phyloP scores from a whole-genome alignment of 768 basidiomycete species.

The Mycena epipterygia region DNA sequence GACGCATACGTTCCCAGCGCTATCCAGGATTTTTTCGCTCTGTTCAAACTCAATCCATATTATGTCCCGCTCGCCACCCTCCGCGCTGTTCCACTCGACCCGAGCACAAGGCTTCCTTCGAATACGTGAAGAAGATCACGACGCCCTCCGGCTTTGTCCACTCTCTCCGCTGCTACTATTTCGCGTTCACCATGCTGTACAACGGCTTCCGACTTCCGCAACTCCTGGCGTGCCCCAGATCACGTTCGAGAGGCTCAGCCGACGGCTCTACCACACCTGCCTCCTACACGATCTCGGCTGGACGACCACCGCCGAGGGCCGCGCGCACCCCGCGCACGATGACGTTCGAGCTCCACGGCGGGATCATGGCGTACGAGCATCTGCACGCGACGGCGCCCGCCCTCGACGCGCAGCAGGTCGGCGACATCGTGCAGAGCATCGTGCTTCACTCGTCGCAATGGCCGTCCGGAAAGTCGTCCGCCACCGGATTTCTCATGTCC shows the following conservation, averaged over 20 bases:
- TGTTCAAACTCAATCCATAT: constrained; percentile 12
- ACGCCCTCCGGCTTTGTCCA: constrained; percentile 32
- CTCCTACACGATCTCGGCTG: constrained; percentile 22
- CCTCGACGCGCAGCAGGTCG: not conserved
- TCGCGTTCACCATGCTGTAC: constrained; percentile 26
- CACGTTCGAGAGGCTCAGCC: constrained; percentile 7
- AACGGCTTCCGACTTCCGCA: constrained; percentile 33
- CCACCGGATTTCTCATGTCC: not conserved
- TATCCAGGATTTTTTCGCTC: constrained; percentile 21
- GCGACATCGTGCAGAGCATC: too few relatives aligned
- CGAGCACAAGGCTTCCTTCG: constrained; percentile 24
- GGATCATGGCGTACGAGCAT: constrained; percentile 22
- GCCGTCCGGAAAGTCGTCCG: not conserved
- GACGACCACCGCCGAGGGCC: constrained; percentile 3
- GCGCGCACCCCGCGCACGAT: constrained; percentile 14
- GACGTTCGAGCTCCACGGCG: constrained; percentile 17
- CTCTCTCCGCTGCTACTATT: too few relatives aligned
- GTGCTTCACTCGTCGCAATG: not conserved
- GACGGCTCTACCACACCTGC: constrained; percentile 13
- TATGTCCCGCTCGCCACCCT: constrained; percentile 24
- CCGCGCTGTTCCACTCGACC: too few relatives aligned
- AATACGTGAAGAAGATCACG: not conserved
- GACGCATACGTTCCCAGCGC: constrained; percentile 10
- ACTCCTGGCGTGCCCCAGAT: constrained; percentile 33
- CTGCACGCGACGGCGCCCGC: not conserved